Conservation (phyloP, 2,329 filamentous ascomycete species). For the Helotiales sp. region DNA sequence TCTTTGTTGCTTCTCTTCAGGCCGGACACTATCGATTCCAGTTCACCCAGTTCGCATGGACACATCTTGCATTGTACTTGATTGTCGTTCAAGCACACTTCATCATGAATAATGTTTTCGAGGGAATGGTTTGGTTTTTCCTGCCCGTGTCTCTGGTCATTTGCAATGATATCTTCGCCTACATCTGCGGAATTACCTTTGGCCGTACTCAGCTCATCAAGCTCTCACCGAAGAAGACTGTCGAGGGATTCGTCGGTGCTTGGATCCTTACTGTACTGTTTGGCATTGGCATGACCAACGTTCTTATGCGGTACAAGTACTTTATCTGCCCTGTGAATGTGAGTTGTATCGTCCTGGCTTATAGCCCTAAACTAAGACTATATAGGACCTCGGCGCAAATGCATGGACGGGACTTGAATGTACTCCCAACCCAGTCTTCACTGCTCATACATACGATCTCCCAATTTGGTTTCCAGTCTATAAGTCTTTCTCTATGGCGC, state of each 20-base stretch:
- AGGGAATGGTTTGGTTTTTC: constrained; percentile 99
- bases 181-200: constrained; percentile 96
- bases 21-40: constrained; percentile 98
- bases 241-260: constrained; percentile 93
- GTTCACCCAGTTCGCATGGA: constrained; percentile 99
- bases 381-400: constrained; percentile 81
- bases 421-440: constrained; percentile 87
- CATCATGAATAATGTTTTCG: constrained; percentile 99
- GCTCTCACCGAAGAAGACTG: constrained; percentile 97
- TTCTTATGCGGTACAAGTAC: constrained; percentile 89
- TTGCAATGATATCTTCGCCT: constrained; percentile 98
- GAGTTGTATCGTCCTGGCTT: constrained; percentile 32
- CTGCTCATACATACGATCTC: constrained; percentile 71
- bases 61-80: constrained; percentile 97
- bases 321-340: constrained; percentile 97
- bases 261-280: constrained; percentile 95
- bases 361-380: constrained; percentile 16
- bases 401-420: constrained; percentile 89
- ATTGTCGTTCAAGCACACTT: constrained; percentile 98
- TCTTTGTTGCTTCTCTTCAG: constrained; percentile 93
- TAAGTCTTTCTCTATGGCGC: constrained; percentile 74
- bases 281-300: constrained; percentile 76
- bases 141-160: constrained; percentile 92
- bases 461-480: constrained; percentile 71
- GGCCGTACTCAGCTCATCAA: constrained; percentile 96